A percentile compares a stretch with the other conserved stretches of the same genome.
These are phyloP conservation scores for Alternaria novae-zelandiae DNA, from an alignment of 2,329 filamentous ascomycete species.

Conservation along the genomic window DNA sequence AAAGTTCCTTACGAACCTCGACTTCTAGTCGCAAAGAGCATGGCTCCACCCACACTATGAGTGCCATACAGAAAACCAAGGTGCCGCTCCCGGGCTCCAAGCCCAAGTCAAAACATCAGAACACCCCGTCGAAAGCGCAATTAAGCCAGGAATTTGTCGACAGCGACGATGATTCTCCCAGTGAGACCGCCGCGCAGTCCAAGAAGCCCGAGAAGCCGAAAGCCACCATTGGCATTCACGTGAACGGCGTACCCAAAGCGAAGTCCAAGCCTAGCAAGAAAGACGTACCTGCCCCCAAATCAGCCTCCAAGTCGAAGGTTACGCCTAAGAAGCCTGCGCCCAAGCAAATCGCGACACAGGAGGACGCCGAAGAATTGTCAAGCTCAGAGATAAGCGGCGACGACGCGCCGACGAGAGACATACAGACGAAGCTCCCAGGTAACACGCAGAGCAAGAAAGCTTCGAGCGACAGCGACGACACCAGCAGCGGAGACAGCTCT, in stretches of 20 bases:
- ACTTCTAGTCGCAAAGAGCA: constrained; percentile 19
- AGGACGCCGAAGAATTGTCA: constrained; percentile 30
- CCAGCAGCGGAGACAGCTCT: constrained; percentile 36
- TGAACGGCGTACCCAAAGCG: constrained; percentile 31
- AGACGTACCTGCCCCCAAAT: constrained; percentile 11
- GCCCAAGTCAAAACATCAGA: constrained; percentile 30
- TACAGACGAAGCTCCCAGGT: constrained; percentile 22
- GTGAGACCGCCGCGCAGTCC: constrained; percentile 23
- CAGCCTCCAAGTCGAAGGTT: constrained; percentile 18
- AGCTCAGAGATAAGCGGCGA: constrained; percentile 35
- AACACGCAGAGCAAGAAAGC: constrained; percentile 18
- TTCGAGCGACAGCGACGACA: constrained; percentile 22
- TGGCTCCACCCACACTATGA: constrained; percentile 34
- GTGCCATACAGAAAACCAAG: constrained; percentile 42
- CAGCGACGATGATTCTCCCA: constrained; percentile 41
- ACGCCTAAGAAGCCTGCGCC: constrained; percentile 26
- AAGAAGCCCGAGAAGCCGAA: constrained; percentile 28
- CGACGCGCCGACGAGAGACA: constrained; percentile 23
- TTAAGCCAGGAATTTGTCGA: constrained; percentile 47
- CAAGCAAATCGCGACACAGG: constrained; percentile 28
- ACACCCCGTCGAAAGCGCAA: constrained; percentile 26
- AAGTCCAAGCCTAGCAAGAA: constrained; percentile 21
- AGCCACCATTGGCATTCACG: constrained; percentile 41
- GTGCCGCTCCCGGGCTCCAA: constrained; percentile 43
- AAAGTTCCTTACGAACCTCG: constrained; percentile 35